Base-by-base conservation (phyloP, 805 yeast species). In the Kregervanrija delftensis region DNA sequence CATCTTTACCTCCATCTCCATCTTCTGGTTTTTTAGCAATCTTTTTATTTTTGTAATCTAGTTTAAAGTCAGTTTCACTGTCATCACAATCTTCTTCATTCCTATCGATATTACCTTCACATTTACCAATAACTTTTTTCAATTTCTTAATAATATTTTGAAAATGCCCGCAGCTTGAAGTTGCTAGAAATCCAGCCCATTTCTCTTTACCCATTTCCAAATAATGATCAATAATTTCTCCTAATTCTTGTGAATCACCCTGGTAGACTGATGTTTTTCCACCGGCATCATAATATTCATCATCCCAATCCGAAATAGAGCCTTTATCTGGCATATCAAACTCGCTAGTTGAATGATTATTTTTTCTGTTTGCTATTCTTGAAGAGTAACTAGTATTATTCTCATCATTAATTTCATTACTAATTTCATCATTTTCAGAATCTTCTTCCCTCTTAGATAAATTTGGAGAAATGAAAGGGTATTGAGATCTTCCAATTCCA, bases 181-280 rank as follows among this genome's bases (percentile, higher is more conserved):
- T 54, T 3, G 65, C 64, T 36, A 62, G 43, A 40, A 56, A 60
- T 5, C 50, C 54, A 2, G 56, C 61, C 50, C 62, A 48, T 39
- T 58, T 59, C 17, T 53, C 57, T 36, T 55, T 54, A 2, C 61
- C 62, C 49, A 55, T 51, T 4, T 43, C 49, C 13, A 57, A 4
- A 28, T 55, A 57, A 40, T 45, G 37, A 31, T 53, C 54, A 12
- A 58, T 32, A 37, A 51, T 44, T 10, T 43, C 41, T 22, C 52
- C 54, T 28, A 58, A 50, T 34, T 60, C 59, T 15, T 59, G 53
- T 8, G 51, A 51, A 39, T 56, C 59, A 13, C 51, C 59, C 37
- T 52, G 56, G 34, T 57, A 53, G 22, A 52, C 48, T 11, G 54
- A 37, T 22, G 48, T 50, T 35, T 51, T 49, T 3, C 55, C 56